Evolutionary conservation across 805 yeast species (phyloP).

Genomic region (Lipomyces yamanashiensis): DNA sequence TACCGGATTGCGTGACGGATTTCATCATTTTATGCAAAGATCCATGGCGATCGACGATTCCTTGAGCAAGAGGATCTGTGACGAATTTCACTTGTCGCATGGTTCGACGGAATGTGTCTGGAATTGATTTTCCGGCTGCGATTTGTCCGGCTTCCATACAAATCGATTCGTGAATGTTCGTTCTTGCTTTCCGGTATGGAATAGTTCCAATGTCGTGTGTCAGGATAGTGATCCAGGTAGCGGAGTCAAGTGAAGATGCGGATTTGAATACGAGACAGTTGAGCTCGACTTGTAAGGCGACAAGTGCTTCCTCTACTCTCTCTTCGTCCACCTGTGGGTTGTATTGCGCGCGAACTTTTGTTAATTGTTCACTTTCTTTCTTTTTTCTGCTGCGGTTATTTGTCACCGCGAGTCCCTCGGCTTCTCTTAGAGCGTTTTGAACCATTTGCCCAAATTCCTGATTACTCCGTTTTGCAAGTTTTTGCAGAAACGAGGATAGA

Average conservation of each 20-base stretch:
- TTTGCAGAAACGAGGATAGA: slow-evolving; percentile 10
- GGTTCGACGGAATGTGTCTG: slow-evolving; percentile 24
- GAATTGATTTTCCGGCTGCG: slow-evolving; percentile 18
- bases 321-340: slow-evolving; percentile 15
- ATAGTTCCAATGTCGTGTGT: slow-evolving; percentile 34
- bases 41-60: slow-evolving; percentile 18
- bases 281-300: slow-evolving; percentile 26
- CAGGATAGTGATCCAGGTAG: slow-evolving; percentile 34
- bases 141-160: slow-evolving; percentile 35
- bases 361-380: slow-evolving; percentile 8
- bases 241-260: slow-evolving; percentile 24
- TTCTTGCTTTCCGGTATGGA: slow-evolving; percentile 28
- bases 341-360: slow-evolving; percentile 2
- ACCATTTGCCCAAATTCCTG: slow-evolving; percentile 29
- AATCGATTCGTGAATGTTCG: slow-evolving; percentile 24
- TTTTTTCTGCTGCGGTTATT: not conserved
- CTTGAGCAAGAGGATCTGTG: slow-evolving; percentile 25
- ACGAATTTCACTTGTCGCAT: slow-evolving; percentile 26
- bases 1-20: slow-evolving; percentile 3
- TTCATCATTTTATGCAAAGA: slow-evolving; percentile 26
- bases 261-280: slow-evolving; percentile 28
- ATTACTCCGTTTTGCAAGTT: slow-evolving; percentile 9
- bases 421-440: slow-evolving; percentile 20
- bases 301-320: slow-evolving; percentile 25
- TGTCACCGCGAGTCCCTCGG: slow-evolving; percentile 1